phyloP scores from a whole-genome alignment of 2,329 filamentous ascomycete genomes.

The Pseudocercospora fijiensis region DNA sequence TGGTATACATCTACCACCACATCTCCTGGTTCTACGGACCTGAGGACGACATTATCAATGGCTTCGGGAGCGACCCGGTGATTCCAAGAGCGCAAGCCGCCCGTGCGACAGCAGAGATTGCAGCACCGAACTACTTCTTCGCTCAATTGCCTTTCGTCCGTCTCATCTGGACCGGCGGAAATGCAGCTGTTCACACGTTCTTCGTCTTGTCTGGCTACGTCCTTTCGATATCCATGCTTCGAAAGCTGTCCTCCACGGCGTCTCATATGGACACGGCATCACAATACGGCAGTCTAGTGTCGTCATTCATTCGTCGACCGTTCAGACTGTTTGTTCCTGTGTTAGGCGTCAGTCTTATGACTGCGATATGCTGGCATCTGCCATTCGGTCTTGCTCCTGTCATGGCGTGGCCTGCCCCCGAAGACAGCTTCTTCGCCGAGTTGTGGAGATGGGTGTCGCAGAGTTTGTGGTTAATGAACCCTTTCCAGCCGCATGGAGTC shows the following conservation, averaged over 20 bases:
- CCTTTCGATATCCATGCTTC: conserved; percentile 33
- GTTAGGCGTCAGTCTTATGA: conserved; percentile 19
- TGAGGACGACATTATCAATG: conserved; percentile 47
- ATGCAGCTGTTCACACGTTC: conserved; percentile 56
- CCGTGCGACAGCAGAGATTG: background rate
- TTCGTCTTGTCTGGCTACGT: conserved; percentile 55
- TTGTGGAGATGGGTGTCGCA: conserved; percentile 14
- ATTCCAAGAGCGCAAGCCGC: background rate
- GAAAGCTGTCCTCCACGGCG: conserved; percentile 14
- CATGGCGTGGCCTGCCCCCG: conserved; percentile 21
- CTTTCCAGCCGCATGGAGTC: conserved; percentile 20
- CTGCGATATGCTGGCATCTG: conserved; percentile 21
- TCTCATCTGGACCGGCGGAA: conserved; percentile 55
- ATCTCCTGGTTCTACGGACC: conserved; percentile 35
- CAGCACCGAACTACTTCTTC: conserved; percentile 48
- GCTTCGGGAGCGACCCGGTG: conserved; percentile 16
- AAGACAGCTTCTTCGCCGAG: conserved; percentile 19
- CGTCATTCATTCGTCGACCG: conserved; percentile 18
- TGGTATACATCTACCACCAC: conserved; percentile 64
- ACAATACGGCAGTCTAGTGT: conserved; percentile 15
- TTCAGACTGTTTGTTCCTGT: conserved; percentile 25
- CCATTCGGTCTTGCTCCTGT: conserved; percentile 25
- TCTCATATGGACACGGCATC: background rate
- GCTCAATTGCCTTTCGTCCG: conserved; percentile 57
- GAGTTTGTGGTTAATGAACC: conserved; percentile 13